Conservation (phyloP, 768 basidiomycete genomes). For the Amanita muscaria region DNA sequence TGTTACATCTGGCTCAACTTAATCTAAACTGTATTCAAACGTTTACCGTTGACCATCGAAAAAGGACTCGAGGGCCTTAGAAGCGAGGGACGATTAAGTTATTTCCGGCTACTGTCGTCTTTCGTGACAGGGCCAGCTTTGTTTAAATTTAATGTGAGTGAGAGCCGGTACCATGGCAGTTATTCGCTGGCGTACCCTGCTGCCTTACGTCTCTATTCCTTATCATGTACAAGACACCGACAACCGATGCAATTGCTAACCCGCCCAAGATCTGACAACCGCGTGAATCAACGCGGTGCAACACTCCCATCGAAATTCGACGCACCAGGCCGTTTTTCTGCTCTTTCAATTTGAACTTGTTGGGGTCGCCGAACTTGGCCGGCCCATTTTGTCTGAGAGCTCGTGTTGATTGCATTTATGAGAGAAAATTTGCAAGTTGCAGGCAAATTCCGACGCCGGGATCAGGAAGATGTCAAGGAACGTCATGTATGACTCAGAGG, state of each 20-base stretch:
- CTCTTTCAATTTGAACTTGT: not conserved
- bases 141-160: not conserved
- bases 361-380: constrained; percentile 1
- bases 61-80: not conserved
- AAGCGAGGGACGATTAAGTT: too few species aligned
- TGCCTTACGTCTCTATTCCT: not conserved
- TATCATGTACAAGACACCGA: constrained; percentile 4
- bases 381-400: not conserved
- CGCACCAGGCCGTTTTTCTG: constrained; percentile 3
- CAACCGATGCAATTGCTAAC: not conserved
- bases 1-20: not conserved
- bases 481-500: not conserved
- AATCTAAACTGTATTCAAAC: not conserved
- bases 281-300: not conserved
- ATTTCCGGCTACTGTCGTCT: not conserved
- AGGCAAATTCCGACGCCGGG: too few species aligned
- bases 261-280: not conserved
- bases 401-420: not conserved
- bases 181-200: not conserved
- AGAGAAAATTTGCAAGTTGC: too few species aligned
- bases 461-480: not conserved
- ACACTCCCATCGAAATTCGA: not conserved
- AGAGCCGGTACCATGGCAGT: too few species aligned
- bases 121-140: not conserved
- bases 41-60: not conserved